These are phyloP conservation scores for Naganishia albida DNA, from an alignment of 1,284 basidiomycete species.

Conservation along the genomic window DNA sequence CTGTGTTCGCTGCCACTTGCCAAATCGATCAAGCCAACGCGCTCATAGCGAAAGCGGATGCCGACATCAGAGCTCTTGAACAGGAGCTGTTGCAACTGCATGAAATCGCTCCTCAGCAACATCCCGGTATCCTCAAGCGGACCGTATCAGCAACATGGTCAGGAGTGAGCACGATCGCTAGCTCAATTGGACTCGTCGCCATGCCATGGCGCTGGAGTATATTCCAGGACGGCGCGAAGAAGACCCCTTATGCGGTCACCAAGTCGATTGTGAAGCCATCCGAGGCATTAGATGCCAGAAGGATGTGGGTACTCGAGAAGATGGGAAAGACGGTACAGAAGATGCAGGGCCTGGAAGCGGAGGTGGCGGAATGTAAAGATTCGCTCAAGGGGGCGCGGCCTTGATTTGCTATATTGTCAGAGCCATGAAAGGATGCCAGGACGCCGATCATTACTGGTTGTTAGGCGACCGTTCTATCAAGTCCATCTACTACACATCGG, in stretches of 20 bases:
- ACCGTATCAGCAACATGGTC: neutral
- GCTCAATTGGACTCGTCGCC: neutral
- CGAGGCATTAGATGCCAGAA: constrained; percentile 63
- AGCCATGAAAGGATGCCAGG: too few relatives aligned
- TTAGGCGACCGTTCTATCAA: too few relatives aligned
- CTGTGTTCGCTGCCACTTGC: constrained; percentile 76
- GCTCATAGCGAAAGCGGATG: constrained; percentile 67
- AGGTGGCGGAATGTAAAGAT: constrained; percentile 58
- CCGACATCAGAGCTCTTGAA: constrained; percentile 70
- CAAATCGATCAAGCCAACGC: constrained; percentile 78
- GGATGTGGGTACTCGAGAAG: constrained; percentile 70
- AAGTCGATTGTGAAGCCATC: constrained; percentile 38
- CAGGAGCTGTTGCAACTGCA: constrained; percentile 70
- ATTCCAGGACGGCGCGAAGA: neutral
- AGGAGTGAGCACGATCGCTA: neutral
- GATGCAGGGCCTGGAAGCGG: constrained; percentile 67
- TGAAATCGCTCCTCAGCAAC: constrained; percentile 56
- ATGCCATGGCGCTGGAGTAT: constrained; percentile 14
- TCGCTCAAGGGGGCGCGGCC: constrained; percentile 6
- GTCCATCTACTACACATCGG: too few relatives aligned
- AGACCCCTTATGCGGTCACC: constrained; percentile 54
- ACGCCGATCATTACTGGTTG: too few relatives aligned
- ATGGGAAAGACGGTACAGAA: constrained; percentile 69
- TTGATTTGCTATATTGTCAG: neutral
- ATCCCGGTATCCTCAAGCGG: neutral